Base-by-base conservation (phyloP, 163 green algal genomes). In the Trebouxia gelatinosa region DNA sequence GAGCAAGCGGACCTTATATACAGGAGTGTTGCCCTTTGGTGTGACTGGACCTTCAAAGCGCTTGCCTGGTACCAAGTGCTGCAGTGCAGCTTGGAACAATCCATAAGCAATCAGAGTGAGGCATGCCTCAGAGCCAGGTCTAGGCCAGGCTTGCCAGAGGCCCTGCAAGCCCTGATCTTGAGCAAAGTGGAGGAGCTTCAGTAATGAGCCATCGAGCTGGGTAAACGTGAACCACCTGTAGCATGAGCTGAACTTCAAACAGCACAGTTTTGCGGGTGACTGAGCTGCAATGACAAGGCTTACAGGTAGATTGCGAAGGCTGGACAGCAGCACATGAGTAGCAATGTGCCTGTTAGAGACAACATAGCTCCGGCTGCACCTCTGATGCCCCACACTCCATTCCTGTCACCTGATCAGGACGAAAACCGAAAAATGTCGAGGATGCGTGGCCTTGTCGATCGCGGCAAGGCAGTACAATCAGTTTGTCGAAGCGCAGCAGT, bases 21-120 rank as follows among this genome's bases (percentile, higher is more conserved):
- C 77, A 32, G 90, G 90, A 3, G 83, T 80, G 68, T 93, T 93
- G 38, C 90, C 90, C 29, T 88, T 90, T 26, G 90, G 89, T 0
- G 90, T 88, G 28, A 90, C 76, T 7, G 87, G 88, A n/a, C 88
- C 90, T 38, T 88, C 68, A 57, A 86, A 83, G 35, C 50, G 64
- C 46, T 86, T 88, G 32, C 87, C 90, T 32, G 89, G 89, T 23
- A 91, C 34, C 34, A 83, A 71, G 29, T 92, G 70, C 83, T 91
- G 85, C 19, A 94, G 70, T 2, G 80, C 9, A 19, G 88, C 88
- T 54, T 92, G 58, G 37, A 91, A 80, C 9, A 74, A 62, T 26
- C 87, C 87, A 84, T 90, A 94, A 6, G 50, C 59, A 9, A 50
- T 79, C 26, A 92, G 68, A 57, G 81, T 78, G 0, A n/a, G 19